phyloP scores from a whole-genome alignment of 108 stramenopile species.

The Asterionellopsis glacialis region DNA sequence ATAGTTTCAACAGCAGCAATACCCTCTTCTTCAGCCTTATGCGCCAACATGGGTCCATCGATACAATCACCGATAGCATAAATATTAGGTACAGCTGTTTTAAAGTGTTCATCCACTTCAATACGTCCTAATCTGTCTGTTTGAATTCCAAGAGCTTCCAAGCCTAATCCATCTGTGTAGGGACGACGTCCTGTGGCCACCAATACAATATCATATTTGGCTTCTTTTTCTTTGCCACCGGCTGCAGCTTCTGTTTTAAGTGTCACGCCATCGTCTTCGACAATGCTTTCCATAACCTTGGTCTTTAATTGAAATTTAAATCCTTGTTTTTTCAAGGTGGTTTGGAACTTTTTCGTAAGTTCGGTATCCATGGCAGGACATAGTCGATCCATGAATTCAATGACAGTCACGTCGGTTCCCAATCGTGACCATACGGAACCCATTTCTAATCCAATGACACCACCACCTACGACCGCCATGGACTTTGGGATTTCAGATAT shows the following conservation, averaged over 20 bases:
- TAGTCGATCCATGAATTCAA: constrained; percentile 97
- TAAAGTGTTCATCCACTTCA: constrained; percentile 96
- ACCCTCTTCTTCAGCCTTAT: constrained; percentile 99
- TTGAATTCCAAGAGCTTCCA: constrained; percentile 93
- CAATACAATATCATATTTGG: constrained; percentile 91
- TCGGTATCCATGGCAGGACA: constrained; percentile 96
- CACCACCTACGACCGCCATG: constrained; percentile 97
- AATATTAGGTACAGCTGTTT: constrained; percentile 88
- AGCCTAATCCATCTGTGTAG: constrained; percentile 94
- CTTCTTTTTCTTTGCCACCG: constrained; percentile 77
- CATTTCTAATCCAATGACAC: constrained; percentile 99
- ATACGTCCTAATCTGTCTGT: constrained; percentile 95
- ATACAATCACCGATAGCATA: constrained; percentile 98
- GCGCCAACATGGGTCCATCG: constrained; percentile 99
- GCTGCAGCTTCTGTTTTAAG: constrained; percentile 89
- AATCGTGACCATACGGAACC: constrained; percentile 98
- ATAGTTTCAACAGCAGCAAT: constrained; percentile 96
- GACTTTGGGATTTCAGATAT: constrained; percentile 83
- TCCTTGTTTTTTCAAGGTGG: constrained; percentile 96
- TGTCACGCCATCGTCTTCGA: constrained; percentile 75
- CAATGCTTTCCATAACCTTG: constrained; percentile 89
- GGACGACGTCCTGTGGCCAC: constrained; percentile 99
- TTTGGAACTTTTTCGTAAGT: constrained; percentile 93
- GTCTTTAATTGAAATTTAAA: constrained; percentile 97
- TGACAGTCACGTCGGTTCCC: constrained; percentile 94